Base-by-base conservation (phyloP, 768 basidiomycete genomes). In the Lactifluus rugatus region DNA sequence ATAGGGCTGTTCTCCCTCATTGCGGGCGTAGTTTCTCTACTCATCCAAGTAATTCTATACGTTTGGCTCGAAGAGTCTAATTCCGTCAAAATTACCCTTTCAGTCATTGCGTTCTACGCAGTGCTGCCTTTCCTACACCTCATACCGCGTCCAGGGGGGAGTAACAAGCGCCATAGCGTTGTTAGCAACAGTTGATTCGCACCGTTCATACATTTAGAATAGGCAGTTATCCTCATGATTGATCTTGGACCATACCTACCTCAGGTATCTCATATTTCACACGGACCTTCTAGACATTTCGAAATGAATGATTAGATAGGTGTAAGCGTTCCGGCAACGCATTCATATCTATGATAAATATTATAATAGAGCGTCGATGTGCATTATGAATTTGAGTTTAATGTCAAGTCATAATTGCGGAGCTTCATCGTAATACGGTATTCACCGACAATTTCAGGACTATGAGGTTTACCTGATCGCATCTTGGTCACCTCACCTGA, bases 31-130 rank as follows among this genome's bases (percentile, higher is more conserved):
- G 14, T 60, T 31, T 60, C 44, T 6, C 14, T 60, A 0, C 16
- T 60, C 36, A 41, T 44, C 7, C 59, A 60, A 28, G 13, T 60
- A 1, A 49, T 60, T 17, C 25, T 60, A 31, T 60, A 51, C 23
- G 21, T 60, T 7, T 60, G 59, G 59, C 48, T 60, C 17, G 59
- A 51, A 51, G 59, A 60, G 37, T 60, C 59, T 4, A 31, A 56
- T 3, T 55, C 59, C 3, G 59, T 60, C 5, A 48, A 37, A n/a
- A 56, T 60, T 8, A 56, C 59, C 11, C 44, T 60, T 50, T 31
- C 59, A 8, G 11, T 60, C 44, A n/a, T 60, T 5, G 46, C 42
- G 26, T 25, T 60, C 8, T 60, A 56, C 13, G 49, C 54, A 36
- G 17, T 51, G 14, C 17, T 56, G 26, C 59, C 59, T 14, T 47